Evolutionary conservation across 106 monocot genomes (phyloP).

Genomic region (Amphibolis antarctica): DNA sequence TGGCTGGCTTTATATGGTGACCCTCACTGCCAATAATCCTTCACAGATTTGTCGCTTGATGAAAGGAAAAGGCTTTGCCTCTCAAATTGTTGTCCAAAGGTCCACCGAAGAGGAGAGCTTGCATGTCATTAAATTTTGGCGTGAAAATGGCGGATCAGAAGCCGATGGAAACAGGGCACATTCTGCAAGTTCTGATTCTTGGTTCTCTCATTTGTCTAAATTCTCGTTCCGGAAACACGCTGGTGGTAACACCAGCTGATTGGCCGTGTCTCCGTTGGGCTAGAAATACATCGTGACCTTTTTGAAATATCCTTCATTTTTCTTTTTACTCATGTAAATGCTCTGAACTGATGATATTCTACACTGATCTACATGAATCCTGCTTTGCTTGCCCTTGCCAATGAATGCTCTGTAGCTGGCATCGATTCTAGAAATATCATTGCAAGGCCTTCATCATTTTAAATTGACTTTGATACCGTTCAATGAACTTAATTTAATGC

Average conservation of each 20-base stretch:
- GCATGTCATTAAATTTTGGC: constrained; percentile 85
- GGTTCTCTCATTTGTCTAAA: constrained; percentile 19
- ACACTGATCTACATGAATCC: too few relatives aligned
- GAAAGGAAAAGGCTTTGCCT: constrained; percentile 68
- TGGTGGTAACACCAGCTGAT: neutral
- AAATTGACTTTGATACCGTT: too few relatives aligned
- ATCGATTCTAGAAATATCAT: too few relatives aligned
- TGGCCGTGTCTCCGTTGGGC: too few relatives aligned
- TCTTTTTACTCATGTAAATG: too few relatives aligned
- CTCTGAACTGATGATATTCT: too few relatives aligned
- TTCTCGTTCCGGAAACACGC: constrained; percentile 15
- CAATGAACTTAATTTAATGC: too few relatives aligned
- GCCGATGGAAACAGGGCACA: neutral
- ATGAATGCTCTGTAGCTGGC: too few relatives aligned
- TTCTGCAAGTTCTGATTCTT: constrained; percentile 11
- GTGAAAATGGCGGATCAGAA: constrained; percentile 1
- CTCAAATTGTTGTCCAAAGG: constrained; percentile 70
- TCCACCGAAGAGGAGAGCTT: constrained; percentile 96
- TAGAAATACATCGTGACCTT: too few relatives aligned
- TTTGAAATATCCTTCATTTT: too few relatives aligned
- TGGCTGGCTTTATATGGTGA: constrained; percentile 91
- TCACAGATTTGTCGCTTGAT: constrained; percentile 63
- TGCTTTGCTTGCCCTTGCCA: too few relatives aligned
- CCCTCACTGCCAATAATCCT: constrained; percentile 69
- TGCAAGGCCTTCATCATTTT: too few relatives aligned